Percentiles rank a stretch among this genome's conserved stretches.
phyloP scores from a whole-genome alignment of 2,329 filamentous ascomycete genomes.

The Colletotrichum melonis region DNA sequence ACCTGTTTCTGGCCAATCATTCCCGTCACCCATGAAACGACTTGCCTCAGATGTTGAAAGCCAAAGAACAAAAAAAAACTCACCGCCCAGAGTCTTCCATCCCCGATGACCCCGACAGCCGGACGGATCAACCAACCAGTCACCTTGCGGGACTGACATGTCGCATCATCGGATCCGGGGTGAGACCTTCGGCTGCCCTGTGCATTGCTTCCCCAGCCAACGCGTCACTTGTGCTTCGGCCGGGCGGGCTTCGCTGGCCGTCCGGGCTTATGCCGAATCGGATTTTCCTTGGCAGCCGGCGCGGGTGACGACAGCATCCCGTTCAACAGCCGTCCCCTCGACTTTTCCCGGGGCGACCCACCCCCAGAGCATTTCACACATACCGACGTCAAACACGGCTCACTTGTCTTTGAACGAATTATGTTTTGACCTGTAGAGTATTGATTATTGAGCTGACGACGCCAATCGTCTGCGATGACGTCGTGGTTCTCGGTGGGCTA shows the following conservation, averaged over 20 bases:
- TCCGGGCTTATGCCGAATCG: slow-evolving; percentile 16
- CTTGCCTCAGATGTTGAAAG: slow-evolving; percentile 8
- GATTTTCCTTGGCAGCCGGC: neutral
- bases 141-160: slow-evolving; percentile 21
- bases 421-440: neutral
- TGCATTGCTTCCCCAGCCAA: neutral
- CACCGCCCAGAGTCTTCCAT: slow-evolving; percentile 9
- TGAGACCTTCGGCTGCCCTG: slow-evolving; percentile 29
- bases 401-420: neutral
- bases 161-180: slow-evolving; percentile 27
- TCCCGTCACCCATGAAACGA: slow-evolving; percentile 15
- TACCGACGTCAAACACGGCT: neutral
- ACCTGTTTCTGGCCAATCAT: neutral
- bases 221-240: neutral
- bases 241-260: slow-evolving; percentile 4
- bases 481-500: neutral
- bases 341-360: neutral
- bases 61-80: slow-evolving; percentile 2
- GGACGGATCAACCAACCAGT: slow-evolving; percentile 30
- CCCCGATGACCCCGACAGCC: slow-evolving; percentile 13
- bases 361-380: neutral
- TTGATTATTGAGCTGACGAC: neutral
- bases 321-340: neutral
- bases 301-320: neutral
- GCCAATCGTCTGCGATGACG: neutral